These are phyloP conservation scores for Citrus glauca DNA, from an alignment of 345 rosid genomes.

Conservation along the genomic window DNA sequence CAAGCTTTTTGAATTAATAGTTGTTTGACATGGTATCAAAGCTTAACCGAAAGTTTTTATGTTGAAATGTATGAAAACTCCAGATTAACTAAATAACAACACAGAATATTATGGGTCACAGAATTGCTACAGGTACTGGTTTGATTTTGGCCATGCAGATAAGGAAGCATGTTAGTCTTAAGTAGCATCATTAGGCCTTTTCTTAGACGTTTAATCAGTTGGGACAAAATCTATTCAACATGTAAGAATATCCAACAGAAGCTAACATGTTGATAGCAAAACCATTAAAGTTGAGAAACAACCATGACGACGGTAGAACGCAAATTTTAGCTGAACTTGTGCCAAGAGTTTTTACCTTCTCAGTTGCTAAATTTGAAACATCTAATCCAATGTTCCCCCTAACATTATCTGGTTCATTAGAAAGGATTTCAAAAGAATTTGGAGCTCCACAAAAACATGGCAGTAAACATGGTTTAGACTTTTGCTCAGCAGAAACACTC, in stretches of 20 bases:
- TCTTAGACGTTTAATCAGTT: background rate
- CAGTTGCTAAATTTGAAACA: slow-evolving; percentile 39
- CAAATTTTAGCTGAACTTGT: slow-evolving; percentile 16
- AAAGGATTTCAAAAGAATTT: slow-evolving; percentile 53
- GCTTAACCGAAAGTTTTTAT: background rate
- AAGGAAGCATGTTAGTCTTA: background rate
- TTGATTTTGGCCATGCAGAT: background rate
- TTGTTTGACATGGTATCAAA: background rate
- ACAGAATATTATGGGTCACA: background rate
- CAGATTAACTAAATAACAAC: background rate
- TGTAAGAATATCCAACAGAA: background rate
- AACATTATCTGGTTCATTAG: slow-evolving; percentile 33
- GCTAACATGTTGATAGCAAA: background rate
- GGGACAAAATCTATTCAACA: background rate
- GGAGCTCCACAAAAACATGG: slow-evolving; percentile 49
- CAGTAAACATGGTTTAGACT: slow-evolving; percentile 30
- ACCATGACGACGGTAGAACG: background rate
- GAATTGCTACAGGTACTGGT: background rate
- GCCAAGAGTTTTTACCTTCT: slow-evolving; percentile 46
- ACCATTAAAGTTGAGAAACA: background rate
- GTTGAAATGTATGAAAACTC: background rate
- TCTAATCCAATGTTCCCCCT: slow-evolving; percentile 22
- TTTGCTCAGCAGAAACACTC: slow-evolving; percentile 35
- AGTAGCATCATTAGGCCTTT: background rate
- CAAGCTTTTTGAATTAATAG: background rate